Evolutionary conservation across 768 basidiomycete genomes (phyloP).

Genomic region (Mycena alexandri): DNA sequence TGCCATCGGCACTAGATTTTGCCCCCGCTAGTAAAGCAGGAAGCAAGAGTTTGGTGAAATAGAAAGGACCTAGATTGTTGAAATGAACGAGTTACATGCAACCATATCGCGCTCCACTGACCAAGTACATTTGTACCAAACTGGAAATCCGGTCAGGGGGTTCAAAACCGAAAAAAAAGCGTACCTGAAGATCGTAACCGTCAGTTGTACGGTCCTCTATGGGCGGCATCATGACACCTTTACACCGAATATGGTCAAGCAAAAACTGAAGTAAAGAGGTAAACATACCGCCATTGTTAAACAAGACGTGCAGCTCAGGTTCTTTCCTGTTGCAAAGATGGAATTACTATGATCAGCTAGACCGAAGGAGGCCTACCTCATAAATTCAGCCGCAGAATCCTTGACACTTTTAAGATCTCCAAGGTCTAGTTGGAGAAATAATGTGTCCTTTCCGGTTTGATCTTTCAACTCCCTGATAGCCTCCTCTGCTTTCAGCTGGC

Average conservation of each 20-base stretch:
- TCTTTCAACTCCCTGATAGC: constrained; percentile 51
- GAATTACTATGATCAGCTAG: not conserved
- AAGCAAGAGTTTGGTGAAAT: constrained; percentile 46
- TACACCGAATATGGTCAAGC: not conserved
- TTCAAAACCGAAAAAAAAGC: not conserved
- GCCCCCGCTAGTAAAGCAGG: constrained; percentile 44
- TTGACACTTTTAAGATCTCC: constrained; percentile 51
- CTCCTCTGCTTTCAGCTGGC: constrained; percentile 45
- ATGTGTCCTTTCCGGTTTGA: constrained; percentile 52
- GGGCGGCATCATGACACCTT: constrained; percentile 49
- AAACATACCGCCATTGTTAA: constrained; percentile 47
- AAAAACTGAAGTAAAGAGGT: not conserved
- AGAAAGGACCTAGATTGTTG: constrained; percentile 41
- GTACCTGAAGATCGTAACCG: constrained; percentile 35
- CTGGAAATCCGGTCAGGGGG: constrained; percentile 29
- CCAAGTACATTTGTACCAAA: constrained; percentile 43
- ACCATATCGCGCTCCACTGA: not conserved
- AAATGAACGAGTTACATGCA: not conserved
- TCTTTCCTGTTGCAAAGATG: constrained; percentile 39
- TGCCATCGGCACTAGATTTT: constrained; percentile 40
- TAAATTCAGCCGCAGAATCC: constrained; percentile 50
- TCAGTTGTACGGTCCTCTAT: constrained; percentile 43
- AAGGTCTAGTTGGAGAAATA: constrained; percentile 55
- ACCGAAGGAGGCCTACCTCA: constrained; percentile 34
- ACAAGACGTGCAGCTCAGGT: constrained; percentile 43